These are phyloP conservation scores for Colletotrichum siamense DNA, from an alignment of 2,329 filamentous ascomycete species.

Conservation along the genomic window DNA sequence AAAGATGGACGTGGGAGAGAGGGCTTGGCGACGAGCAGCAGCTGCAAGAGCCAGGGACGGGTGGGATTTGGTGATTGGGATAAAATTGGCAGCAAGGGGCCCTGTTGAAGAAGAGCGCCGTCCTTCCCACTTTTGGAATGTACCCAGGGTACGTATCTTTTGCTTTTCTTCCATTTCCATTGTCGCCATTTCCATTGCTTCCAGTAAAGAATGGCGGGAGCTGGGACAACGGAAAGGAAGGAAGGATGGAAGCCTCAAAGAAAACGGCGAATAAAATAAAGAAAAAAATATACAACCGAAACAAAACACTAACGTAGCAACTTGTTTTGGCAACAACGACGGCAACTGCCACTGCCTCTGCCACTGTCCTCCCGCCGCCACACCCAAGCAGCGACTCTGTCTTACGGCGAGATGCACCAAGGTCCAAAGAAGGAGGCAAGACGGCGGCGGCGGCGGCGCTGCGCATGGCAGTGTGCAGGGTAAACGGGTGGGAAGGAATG, in stretches of 20 bases:
- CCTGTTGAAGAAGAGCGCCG: background rate
- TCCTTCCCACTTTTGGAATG: background rate
- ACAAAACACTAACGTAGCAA: background rate
- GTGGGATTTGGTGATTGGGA: background rate
- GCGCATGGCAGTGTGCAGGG: background rate
- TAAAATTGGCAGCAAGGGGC: background rate
- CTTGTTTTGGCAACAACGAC: background rate
- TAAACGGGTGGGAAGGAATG: background rate
- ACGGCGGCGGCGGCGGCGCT: background rate
- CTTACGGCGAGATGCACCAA: background rate
- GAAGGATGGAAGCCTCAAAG: background rate
- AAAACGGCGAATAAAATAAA: background rate
- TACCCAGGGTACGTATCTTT: background rate
- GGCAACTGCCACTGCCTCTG: constrained; percentile 45
- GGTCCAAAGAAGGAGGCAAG: background rate
- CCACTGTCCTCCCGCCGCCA: constrained; percentile 9
- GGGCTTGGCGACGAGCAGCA: background rate
- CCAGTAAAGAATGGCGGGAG: background rate
- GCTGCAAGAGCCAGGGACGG: background rate
- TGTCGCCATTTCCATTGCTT: background rate
- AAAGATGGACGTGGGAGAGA: background rate
- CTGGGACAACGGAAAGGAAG: background rate
- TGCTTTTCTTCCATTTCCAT: background rate
- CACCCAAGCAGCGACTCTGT: background rate
- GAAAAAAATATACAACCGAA: background rate